Conservation (phyloP, 2,329 filamentous ascomycete species). For the Uncinocarpus reesii region DNA sequence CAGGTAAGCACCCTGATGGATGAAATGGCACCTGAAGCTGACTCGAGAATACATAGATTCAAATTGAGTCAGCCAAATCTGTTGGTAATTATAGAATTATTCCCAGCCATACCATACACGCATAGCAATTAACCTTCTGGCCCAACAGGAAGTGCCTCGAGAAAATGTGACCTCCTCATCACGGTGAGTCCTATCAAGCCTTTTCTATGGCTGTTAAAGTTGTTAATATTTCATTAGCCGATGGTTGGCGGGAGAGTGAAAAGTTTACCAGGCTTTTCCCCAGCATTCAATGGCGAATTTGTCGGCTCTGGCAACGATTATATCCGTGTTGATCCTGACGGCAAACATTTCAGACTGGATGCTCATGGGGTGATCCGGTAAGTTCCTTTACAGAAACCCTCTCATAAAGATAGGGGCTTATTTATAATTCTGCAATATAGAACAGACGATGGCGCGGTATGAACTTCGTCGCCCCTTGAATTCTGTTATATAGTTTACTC, state of each 20-base stretch:
- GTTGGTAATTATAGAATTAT: conserved; percentile 26
- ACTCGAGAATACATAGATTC: conserved; percentile 21
- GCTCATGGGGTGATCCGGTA: conserved; percentile 35
- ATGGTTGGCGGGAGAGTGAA: conserved; percentile 31
- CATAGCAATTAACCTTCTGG: background rate
- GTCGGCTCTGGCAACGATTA: conserved; percentile 35
- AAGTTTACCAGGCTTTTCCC: conserved; percentile 28
- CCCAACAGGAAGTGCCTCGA: conserved; percentile 28
- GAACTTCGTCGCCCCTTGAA: conserved; percentile 4
- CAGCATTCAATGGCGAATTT: conserved; percentile 30
- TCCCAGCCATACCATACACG: background rate
- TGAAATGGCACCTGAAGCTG: background rate
- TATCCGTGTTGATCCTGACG: conserved; percentile 34
- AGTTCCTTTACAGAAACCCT: conserved; percentile 13
- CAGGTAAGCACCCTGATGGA: conserved; percentile 20
- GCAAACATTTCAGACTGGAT: conserved; percentile 32
- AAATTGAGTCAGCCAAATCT: conserved; percentile 23
- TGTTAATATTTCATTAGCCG: conserved; percentile 22
- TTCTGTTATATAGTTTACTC: background rate
- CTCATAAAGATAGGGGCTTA: background rate
- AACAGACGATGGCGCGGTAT: conserved; percentile 27
- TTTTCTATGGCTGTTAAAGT: background rate
- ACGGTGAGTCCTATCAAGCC: conserved; percentile 21
- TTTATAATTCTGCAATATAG: conserved; percentile 15
- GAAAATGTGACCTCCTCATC: conserved; percentile 29